Percentiles rank a stretch among this genome's conserved stretches.
Conservation (phyloP, 768 basidiomycete genomes). For the Serendipita sp. region DNA sequence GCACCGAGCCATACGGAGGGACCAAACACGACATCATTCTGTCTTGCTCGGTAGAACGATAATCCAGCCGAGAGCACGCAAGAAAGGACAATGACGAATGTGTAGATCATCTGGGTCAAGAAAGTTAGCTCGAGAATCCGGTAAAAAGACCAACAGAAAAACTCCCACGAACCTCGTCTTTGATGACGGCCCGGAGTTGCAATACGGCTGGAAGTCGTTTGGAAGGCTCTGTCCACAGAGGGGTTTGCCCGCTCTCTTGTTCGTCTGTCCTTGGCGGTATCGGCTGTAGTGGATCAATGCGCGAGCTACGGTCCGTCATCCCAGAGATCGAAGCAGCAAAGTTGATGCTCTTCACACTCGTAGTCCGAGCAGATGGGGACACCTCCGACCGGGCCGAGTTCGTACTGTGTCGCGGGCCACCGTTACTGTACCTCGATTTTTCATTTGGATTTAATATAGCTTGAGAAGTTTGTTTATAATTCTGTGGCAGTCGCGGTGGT, state of each 20-base stretch:
- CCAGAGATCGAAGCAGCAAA: not conserved
- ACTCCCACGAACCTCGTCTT: slow-evolving; percentile 37
- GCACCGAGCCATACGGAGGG: slow-evolving; percentile 36
- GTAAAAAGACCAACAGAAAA: not conserved
- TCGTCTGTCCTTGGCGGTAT: not conserved
- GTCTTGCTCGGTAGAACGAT: slow-evolving; percentile 16
- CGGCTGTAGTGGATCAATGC: not conserved
- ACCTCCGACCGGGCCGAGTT: not conserved
- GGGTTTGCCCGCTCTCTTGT: not conserved
- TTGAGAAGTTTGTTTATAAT: not conserved
- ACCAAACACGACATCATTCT: slow-evolving; percentile 28
- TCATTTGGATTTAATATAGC: not conserved
- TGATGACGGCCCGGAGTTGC: slow-evolving; percentile 36
- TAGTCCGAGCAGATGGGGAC: not conserved
- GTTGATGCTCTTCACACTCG: not conserved
- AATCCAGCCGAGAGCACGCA: slow-evolving; percentile 7
- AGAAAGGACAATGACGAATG: slow-evolving; percentile 7
- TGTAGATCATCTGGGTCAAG: slow-evolving; percentile 7
- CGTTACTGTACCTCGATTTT: not conserved
- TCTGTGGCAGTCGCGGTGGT: not conserved
- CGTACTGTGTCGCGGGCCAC: slow-evolving; percentile 12
- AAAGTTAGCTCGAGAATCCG: not conserved
- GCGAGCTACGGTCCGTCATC: not conserved
- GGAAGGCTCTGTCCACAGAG: not conserved
- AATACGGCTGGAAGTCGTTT: not conserved